Conservation (phyloP, 2,329 filamentous ascomycete species). For the Monilinia fructicola region DNA sequence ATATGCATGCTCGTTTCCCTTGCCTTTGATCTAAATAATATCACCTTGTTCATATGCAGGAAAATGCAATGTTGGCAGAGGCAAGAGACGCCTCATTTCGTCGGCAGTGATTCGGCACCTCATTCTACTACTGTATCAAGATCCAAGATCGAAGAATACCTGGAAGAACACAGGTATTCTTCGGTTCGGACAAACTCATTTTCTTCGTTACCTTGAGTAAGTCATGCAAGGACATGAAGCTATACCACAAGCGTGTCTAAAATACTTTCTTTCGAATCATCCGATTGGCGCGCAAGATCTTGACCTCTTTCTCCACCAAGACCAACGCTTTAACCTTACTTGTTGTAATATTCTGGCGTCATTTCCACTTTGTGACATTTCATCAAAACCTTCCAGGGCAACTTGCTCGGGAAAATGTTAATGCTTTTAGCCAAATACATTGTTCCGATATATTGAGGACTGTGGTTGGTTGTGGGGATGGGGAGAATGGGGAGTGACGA, state of each 20-base stretch:
- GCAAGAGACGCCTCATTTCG: too few species aligned
- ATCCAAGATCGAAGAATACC: background rate
- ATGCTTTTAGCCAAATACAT: slow-evolving; percentile 15
- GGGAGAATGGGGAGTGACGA: background rate
- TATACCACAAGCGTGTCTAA: slow-evolving; percentile 12
- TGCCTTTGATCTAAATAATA: background rate
- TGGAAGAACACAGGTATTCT: too few species aligned
- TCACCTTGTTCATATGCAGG: background rate
- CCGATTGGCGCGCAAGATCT: slow-evolving; percentile 23
- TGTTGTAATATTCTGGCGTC: background rate
- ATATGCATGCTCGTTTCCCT: background rate
- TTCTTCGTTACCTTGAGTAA: background rate
- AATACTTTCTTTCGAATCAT: slow-evolving; percentile 8
- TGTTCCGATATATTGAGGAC: background rate
- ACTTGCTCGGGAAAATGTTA: slow-evolving; percentile 6
- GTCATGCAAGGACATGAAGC: background rate
- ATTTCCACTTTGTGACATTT: slow-evolving; percentile 2
- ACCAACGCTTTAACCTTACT: background rate
- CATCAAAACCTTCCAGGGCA: background rate
- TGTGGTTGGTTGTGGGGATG: background rate
- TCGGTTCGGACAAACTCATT: slow-evolving; percentile 15
- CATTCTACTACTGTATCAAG: too few species aligned
- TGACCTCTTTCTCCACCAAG: slow-evolving; percentile 7
- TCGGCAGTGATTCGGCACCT: background rate
- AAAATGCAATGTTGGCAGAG: background rate